These are phyloP conservation scores for Medicago lupulina DNA, from an alignment of 306 rosid species.

Conservation along the genomic window DNA sequence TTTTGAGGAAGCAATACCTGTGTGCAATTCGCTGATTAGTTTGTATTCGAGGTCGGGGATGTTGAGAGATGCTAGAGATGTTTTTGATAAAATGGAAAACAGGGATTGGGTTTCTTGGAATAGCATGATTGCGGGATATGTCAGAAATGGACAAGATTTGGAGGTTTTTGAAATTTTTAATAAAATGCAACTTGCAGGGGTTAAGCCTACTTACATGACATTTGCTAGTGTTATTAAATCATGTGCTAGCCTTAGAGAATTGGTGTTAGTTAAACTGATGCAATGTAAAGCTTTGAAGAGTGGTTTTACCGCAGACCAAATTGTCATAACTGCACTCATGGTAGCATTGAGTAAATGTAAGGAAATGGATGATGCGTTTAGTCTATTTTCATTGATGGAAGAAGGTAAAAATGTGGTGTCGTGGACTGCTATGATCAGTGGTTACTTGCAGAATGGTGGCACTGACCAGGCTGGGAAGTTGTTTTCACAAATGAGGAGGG, in stretches of 20 bases:
- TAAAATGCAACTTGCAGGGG: conserved; percentile 64
- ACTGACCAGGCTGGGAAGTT: conserved; percentile 61
- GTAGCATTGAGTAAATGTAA: conserved; percentile 73
- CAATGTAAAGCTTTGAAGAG: conserved; percentile 68
- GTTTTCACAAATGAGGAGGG: conserved; percentile 70
- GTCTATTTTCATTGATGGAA: conserved; percentile 57
- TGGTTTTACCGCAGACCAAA: conserved; percentile 59
- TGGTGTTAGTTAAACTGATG: conserved; percentile 60
- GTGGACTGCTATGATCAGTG: conserved; percentile 93
- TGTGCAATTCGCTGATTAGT: conserved; percentile 69
- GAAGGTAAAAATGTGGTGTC: conserved; percentile 66
- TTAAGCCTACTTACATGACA: conserved; percentile 56
- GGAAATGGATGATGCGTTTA: conserved; percentile 65
- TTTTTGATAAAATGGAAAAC: conserved; percentile 62
- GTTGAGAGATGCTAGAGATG: conserved; percentile 60
- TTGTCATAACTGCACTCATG: conserved; percentile 68
- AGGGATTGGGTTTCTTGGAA: conserved; percentile 82
- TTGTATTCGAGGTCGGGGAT: conserved; percentile 73
- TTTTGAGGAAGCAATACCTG: conserved; percentile 53
- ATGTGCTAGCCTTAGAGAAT: conserved; percentile 61
- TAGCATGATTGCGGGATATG: conserved; percentile 73
- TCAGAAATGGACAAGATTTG: conserved; percentile 58
- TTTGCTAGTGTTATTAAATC: conserved; percentile 68
- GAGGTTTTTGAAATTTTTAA: conserved; percentile 67
- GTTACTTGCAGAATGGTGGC: conserved; percentile 71